phyloP scores from a whole-genome alignment of 1,284 basidiomycete species.

The Clitocybe nebularis region DNA sequence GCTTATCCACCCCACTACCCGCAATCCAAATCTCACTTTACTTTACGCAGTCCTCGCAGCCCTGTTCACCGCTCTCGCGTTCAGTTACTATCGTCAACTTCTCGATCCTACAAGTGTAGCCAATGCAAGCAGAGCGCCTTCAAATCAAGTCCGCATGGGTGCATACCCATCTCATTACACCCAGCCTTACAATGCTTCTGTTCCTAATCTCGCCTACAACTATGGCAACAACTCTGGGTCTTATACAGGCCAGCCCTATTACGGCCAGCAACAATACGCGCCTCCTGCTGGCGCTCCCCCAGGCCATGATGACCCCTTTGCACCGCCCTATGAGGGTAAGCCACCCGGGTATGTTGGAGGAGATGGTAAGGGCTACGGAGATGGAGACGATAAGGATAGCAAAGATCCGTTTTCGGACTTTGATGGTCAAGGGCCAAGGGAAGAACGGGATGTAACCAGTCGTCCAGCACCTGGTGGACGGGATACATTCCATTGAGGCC shows the following conservation, averaged over 20 bases:
- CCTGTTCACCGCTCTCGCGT: slow-evolving; percentile 61
- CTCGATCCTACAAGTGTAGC: slow-evolving; percentile 54
- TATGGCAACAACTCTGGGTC: slow-evolving; percentile 10
- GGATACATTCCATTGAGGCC: slow-evolving; percentile 19
- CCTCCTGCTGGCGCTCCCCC: slow-evolving; percentile 46
- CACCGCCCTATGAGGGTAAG: slow-evolving; percentile 31
- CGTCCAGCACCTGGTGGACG: slow-evolving; percentile 21
- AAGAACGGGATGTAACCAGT: slow-evolving; percentile 24
- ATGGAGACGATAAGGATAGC: slow-evolving; percentile 24
- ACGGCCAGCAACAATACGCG: slow-evolving; percentile 22
- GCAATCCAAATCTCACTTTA: slow-evolving; percentile 13
- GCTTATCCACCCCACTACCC: slow-evolving; percentile 9
- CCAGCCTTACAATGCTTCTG: slow-evolving; percentile 32
- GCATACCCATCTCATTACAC: slow-evolving; percentile 36
- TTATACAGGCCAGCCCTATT: slow-evolving; percentile 1
- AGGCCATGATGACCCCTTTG: slow-evolving; percentile 25
- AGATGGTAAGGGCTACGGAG: slow-evolving; percentile 22
- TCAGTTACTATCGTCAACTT: slow-evolving; percentile 69
- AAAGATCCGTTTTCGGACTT: slow-evolving; percentile 47
- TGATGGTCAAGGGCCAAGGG: slow-evolving; percentile 19
- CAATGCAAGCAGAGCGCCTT: slow-evolving; percentile 30
- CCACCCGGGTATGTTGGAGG: slow-evolving; percentile 38
- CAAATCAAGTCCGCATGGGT: slow-evolving; percentile 23
- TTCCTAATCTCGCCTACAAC: slow-evolving; percentile 17
- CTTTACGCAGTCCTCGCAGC: slow-evolving; percentile 42